Percentiles rank a stretch among this genome's conserved stretches.
Conservation (phyloP, 805 yeast species). For the Saccharomycopsis oosterbeekiorum region DNA sequence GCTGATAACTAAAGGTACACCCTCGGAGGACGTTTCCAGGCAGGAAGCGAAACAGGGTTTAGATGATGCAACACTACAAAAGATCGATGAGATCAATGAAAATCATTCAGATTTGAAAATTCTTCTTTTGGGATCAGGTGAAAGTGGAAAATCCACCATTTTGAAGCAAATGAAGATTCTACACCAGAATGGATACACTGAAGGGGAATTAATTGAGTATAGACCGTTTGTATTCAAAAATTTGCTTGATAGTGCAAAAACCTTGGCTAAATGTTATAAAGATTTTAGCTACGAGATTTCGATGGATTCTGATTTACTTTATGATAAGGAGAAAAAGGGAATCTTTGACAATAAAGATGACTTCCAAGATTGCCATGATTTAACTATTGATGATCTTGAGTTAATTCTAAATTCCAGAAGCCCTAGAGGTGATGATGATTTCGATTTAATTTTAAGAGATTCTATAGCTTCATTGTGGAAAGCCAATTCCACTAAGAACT, state of each 20-base stretch:
- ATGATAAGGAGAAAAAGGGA: slow-evolving; percentile 1
- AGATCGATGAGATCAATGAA: not conserved
- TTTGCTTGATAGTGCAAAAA: slow-evolving; percentile 65
- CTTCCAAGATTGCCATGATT: not conserved
- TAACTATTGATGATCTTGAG: slow-evolving; percentile 32
- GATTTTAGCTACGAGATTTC: slow-evolving; percentile 33
- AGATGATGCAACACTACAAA: not conserved
- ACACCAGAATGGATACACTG: slow-evolving; percentile 60
- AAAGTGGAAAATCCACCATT: slow-evolving; percentile 72
- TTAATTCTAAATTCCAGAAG: slow-evolving; percentile 37
- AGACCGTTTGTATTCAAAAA: slow-evolving; percentile 74
- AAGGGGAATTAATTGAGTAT: slow-evolving; percentile 64
- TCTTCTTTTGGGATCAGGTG: slow-evolving; percentile 79
- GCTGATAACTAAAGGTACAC: not conserved
- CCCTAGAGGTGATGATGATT: slow-evolving; percentile 41
- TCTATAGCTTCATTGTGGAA: slow-evolving; percentile 45
- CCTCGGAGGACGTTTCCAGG: not conserved
- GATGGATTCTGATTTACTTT: slow-evolving; percentile 21
- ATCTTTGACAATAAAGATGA: slow-evolving; percentile 2
- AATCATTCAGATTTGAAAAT: slow-evolving; percentile 51
- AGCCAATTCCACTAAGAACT: slow-evolving; percentile 46
- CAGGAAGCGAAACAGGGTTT: not conserved
- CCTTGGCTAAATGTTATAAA: slow-evolving; percentile 54
- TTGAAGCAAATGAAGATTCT: slow-evolving; percentile 74
- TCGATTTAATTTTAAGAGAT: slow-evolving; percentile 40